Evolutionary conservation across 768 basidiomycete genomes (phyloP).

Genomic region (Rhodocollybia butyracea): DNA sequence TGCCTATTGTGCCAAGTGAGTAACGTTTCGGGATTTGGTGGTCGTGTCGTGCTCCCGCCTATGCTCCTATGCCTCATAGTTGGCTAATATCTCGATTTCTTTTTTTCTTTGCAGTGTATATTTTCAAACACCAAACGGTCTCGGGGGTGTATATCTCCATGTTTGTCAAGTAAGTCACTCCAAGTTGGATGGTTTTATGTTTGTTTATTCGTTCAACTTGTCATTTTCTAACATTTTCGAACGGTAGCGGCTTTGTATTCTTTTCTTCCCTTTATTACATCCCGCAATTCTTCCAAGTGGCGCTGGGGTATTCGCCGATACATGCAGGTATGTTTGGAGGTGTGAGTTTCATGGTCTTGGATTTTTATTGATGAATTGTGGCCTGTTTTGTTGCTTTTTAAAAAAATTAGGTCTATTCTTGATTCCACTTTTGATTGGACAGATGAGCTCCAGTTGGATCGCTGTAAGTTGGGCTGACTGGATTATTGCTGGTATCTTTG

Average conservation of each 20-base stretch:
- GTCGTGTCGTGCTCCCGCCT: no score
- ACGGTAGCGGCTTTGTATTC: constrained; percentile 61
- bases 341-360: neutral
- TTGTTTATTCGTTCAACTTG: neutral
- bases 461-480: constrained; percentile 32
- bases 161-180: constrained; percentile 52
- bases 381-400: neutral
- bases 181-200: neutral
- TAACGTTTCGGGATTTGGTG: no score
- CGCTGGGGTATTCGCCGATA: constrained; percentile 62
- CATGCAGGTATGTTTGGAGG: constrained; percentile 32
- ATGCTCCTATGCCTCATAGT: neutral
- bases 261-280: constrained; percentile 68
- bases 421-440: constrained; percentile 64
- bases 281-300: constrained; percentile 75
- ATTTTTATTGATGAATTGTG: neutral
- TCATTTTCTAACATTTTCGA: neutral
- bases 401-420: constrained; percentile 64
- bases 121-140: constrained; percentile 66
- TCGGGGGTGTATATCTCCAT: constrained; percentile 66
- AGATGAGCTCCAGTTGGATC: constrained; percentile 57
- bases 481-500: neutral
- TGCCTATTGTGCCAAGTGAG: constrained; percentile 74
- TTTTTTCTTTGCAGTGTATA: constrained; percentile 50
- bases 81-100: neutral